These are phyloP conservation scores for Suhomyces bribrorum DNA, from an alignment of 1,139 yeast species.

Conservation along the genomic window DNA sequence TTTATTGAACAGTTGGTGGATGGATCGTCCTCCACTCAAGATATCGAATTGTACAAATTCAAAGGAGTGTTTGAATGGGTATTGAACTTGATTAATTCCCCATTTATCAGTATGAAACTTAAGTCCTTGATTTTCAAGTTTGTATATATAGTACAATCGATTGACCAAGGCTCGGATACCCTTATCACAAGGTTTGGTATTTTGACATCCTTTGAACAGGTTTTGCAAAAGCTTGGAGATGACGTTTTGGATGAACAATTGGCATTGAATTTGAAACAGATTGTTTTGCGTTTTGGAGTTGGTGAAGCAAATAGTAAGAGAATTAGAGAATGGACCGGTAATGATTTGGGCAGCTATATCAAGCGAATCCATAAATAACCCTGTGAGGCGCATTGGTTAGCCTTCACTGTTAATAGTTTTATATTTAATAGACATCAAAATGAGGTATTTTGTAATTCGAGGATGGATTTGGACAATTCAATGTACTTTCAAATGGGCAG, in stretches of 20 bases:
- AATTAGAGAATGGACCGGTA: slow-evolving; percentile 59
- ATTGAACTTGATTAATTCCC: slow-evolving; percentile 54
- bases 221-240: slow-evolving; percentile 16
- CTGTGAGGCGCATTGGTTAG: too few relatives aligned
- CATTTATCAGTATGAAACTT: slow-evolving; percentile 44
- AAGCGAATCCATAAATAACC: slow-evolving; percentile 43
- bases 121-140: slow-evolving; percentile 43
- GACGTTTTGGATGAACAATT: slow-evolving; percentile 30
- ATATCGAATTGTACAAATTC: slow-evolving; percentile 52
- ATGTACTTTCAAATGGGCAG: too few relatives aligned
- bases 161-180: slow-evolving; percentile 62
- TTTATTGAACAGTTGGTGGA: slow-evolving; percentile 50
- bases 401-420: too few relatives aligned
- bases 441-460: neutral
- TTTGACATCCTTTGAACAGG: slow-evolving; percentile 51
- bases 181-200: slow-evolving; percentile 66
- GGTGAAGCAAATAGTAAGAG: slow-evolving; percentile 52
- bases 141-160: slow-evolving; percentile 50
- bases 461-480: too few relatives aligned
- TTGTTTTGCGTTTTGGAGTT: slow-evolving; percentile 48
- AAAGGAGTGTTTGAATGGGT: slow-evolving; percentile 69
- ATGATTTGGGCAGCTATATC: slow-evolving; percentile 43
- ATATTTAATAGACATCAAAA: neutral
- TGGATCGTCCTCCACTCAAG: slow-evolving; percentile 49
- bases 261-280: slow-evolving; percentile 44